These are phyloP conservation scores for Boletus austroedulis DNA, from an alignment of 1,284 basidiomycete species.

Conservation along the genomic window DNA sequence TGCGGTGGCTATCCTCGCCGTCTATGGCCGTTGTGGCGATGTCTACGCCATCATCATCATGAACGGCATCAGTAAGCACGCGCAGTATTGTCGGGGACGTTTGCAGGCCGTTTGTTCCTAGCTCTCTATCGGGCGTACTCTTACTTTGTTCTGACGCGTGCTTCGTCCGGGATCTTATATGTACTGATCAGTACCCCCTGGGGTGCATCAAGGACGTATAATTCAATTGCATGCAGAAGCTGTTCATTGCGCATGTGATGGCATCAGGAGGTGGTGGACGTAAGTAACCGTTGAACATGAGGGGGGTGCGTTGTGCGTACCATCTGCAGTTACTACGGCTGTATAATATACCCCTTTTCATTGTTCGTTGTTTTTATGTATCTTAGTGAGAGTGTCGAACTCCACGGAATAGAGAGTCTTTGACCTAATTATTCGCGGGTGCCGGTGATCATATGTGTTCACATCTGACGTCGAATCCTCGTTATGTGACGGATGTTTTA, in stretches of 20 bases:
- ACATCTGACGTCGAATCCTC: slow-evolving; percentile 31
- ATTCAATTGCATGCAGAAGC: slow-evolving; percentile 73
- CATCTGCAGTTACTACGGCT: slow-evolving; percentile 38
- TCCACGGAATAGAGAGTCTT: neutral
- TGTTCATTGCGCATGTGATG: slow-evolving; percentile 68
- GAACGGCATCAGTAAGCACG: slow-evolving; percentile 56
- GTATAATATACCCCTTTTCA: neutral
- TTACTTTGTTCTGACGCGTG: slow-evolving; percentile 75
- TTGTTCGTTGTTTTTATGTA: slow-evolving; percentile 39
- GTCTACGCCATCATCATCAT: slow-evolving; percentile 60
- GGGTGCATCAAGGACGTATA: slow-evolving; percentile 71
- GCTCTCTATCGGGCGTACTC: slow-evolving; percentile 62
- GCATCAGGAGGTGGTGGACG: slow-evolving; percentile 71
- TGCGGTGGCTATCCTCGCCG: slow-evolving; percentile 2
- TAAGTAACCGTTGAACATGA: slow-evolving; percentile 60
- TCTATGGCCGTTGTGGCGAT: slow-evolving; percentile 43
- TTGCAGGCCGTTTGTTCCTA: slow-evolving; percentile 26
- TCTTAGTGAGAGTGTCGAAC: slow-evolving; percentile 44
- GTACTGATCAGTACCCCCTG: too few species aligned
- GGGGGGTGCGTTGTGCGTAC: neutral
- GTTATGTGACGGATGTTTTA: neutral
- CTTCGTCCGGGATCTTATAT: slow-evolving; percentile 8
- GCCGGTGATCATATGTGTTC: neutral
- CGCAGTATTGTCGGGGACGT: slow-evolving; percentile 2
- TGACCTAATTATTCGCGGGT: neutral